Percentiles rank a stretch among this genome's conserved stretches.
These are phyloP conservation scores for Lachancea thermotolerans DNA, from an alignment of 805 yeast species.

Conservation along the genomic window DNA sequence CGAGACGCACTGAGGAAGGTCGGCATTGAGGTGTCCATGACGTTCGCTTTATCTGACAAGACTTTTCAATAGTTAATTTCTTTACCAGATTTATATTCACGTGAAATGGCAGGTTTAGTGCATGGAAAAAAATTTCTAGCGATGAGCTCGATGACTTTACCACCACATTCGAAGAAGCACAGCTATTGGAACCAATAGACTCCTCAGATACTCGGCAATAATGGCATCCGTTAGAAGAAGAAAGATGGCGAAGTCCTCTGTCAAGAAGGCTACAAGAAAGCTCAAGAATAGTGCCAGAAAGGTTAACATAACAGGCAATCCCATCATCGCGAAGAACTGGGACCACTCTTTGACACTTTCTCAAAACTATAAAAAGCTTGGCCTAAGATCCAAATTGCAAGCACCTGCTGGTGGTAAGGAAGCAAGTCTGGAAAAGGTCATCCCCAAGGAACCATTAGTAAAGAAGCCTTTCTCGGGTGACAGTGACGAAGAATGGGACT, in stretches of 20 bases:
- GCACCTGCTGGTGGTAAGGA: conserved; percentile 78
- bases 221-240: conserved; percentile 79
- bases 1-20: no score
- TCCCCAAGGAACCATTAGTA: conserved; percentile 32
- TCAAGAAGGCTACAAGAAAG: conserved; percentile 62
- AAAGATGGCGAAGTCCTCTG: conserved; percentile 70
- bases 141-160: conserved; percentile 4
- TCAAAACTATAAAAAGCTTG: conserved; percentile 82
- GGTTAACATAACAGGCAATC: conserved; percentile 60
- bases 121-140: conserved; percentile 4
- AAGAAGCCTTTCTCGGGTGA: conserved; percentile 21
- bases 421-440: conserved; percentile 37
- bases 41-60: no score
- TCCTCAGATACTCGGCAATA: background rate
- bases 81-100: background rate
- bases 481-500: conserved; percentile 25
- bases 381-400: conserved; percentile 63
- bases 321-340: conserved; percentile 87
- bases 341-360: conserved; percentile 70
- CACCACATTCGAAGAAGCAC: background rate
- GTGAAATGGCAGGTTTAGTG: background rate
- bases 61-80: no score
- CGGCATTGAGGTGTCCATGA: no score
- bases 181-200: background rate
- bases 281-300: conserved; percentile 64